These are phyloP conservation scores for Acer saccharum DNA, from an alignment of 345 rosid genomes.

Conservation along the genomic window DNA sequence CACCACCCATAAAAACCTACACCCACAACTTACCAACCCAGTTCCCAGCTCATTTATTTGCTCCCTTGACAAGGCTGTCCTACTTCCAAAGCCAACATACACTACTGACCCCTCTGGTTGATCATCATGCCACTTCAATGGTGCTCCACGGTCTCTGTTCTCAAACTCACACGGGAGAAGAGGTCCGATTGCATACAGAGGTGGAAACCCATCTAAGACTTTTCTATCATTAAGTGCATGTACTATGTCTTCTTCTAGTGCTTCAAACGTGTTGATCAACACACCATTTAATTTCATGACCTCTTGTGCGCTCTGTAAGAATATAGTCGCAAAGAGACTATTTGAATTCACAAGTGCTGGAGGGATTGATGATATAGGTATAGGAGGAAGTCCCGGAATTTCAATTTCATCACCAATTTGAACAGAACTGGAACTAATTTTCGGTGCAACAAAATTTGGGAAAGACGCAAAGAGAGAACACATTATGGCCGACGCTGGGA, in stretches of 20 bases:
- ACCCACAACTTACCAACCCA: slow-evolving; percentile 36
- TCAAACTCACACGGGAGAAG: slow-evolving; percentile 28
- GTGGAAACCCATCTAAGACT: slow-evolving; percentile 25
- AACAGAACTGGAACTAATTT: slow-evolving; percentile 13
- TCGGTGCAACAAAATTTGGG: neutral
- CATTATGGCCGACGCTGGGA: slow-evolving; percentile 34
- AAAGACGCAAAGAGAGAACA: slow-evolving; percentile 19
- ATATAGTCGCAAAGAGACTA: slow-evolving; percentile 14
- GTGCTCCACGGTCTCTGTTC: neutral
- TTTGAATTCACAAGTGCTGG: slow-evolving; percentile 21
- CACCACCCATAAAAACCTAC: slow-evolving; percentile 44
- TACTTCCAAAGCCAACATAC: slow-evolving; percentile 53
- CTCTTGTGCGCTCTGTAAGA: slow-evolving; percentile 11
- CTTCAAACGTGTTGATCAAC: slow-evolving; percentile 40
- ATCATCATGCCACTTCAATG: slow-evolving; percentile 37
- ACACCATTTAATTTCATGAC: slow-evolving; percentile 29
- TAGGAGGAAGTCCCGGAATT: slow-evolving; percentile 33
- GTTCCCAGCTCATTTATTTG: slow-evolving; percentile 45
- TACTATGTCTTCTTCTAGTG: slow-evolving; percentile 32
- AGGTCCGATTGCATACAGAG: slow-evolving; percentile 38
- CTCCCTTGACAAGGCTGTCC: slow-evolving; percentile 31
- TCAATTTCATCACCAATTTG: slow-evolving; percentile 16
- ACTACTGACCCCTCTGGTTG: slow-evolving; percentile 41
- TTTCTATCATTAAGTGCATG: slow-evolving; percentile 21
- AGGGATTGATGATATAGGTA: slow-evolving; percentile 38